Evolutionary conservation across 1,284 basidiomycete species (phyloP).

Genomic region (Malassezia yamatoensis): DNA sequence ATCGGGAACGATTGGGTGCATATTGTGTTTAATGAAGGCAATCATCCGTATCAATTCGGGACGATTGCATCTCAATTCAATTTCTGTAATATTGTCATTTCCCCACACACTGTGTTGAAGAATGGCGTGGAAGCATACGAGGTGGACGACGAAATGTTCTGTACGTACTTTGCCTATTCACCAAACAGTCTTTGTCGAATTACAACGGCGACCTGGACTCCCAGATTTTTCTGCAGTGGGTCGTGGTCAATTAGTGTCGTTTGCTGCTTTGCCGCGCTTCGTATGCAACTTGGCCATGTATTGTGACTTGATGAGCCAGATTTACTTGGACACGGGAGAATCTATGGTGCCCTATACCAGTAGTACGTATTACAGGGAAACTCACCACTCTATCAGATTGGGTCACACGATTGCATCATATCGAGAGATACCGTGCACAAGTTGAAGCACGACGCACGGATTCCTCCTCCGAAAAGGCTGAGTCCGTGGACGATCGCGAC

Average conservation of each 20-base stretch:
- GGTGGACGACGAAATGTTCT: conserved; percentile 38
- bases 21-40: conserved; percentile 79
- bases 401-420: conserved; percentile 30
- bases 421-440: conserved; percentile 19
- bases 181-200: conserved; percentile 31
- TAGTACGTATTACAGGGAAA: conserved; percentile 9
- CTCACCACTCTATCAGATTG: conserved; percentile 20
- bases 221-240: conserved; percentile 44
- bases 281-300: conserved; percentile 41
- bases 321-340: conserved; percentile 41
- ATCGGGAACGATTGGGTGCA: conserved; percentile 48
- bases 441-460: conserved; percentile 2
- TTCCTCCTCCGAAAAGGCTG: background rate
- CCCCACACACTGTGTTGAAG: conserved; percentile 36
- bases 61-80: conserved; percentile 88
- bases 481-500: conserved; percentile 20
- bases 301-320: conserved; percentile 42
- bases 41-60: conserved; percentile 65
- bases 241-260: conserved; percentile 39
- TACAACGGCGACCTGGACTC: conserved; percentile 36
- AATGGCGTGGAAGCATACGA: conserved; percentile 36
- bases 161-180: conserved; percentile 11
- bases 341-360: conserved; percentile 40
- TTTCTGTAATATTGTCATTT: conserved; percentile 90
- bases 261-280: conserved; percentile 33